A percentile compares a stretch with the other conserved stretches of the same genome.
Evolutionary conservation across 2,329 filamentous ascomycete species (phyloP).

Genomic region (Nemania diffusa): DNA sequence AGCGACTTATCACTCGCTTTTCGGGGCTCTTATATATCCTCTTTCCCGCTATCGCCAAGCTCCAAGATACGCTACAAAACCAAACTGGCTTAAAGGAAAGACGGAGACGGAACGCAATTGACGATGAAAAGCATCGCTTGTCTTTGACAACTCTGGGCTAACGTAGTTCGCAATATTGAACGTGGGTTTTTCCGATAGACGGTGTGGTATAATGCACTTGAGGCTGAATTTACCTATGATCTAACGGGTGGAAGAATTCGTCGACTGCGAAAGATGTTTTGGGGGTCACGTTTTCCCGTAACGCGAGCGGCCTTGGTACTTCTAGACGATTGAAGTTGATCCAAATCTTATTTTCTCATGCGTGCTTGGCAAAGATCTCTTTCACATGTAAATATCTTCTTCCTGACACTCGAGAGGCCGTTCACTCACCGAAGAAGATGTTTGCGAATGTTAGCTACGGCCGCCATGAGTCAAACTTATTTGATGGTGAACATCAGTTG

Average conservation of each 20-base stretch:
- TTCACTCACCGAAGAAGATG: not conserved
- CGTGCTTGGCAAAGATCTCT: not conserved
- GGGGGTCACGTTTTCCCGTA: slow-evolving; percentile 9
- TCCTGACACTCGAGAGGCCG: not conserved
- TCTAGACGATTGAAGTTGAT: not conserved
- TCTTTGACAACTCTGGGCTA: slow-evolving; percentile 12
- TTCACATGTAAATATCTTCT: not conserved
- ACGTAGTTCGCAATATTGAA: not conserved
- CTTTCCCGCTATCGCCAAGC: slow-evolving; percentile 4
- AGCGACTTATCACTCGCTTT: not conserved
- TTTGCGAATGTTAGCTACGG: not conserved
- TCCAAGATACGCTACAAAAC: not conserved
- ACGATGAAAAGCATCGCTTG: not conserved
- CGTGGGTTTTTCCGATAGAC: not conserved
- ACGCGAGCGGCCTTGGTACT: not conserved
- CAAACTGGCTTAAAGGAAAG: not conserved
- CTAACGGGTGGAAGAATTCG: slow-evolving; percentile 36
- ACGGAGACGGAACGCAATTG: not conserved
- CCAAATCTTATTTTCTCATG: not conserved
- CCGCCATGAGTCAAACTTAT: not conserved
- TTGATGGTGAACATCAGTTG: not conserved
- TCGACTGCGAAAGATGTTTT: slow-evolving; percentile 4
- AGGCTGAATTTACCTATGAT: slow-evolving; percentile 2
- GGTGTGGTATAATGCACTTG: slow-evolving; percentile 12
- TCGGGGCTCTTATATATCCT: slow-evolving; percentile 17